Conservation (phyloP, 441 rosid genomes). For the Brassica balearica region DNA sequence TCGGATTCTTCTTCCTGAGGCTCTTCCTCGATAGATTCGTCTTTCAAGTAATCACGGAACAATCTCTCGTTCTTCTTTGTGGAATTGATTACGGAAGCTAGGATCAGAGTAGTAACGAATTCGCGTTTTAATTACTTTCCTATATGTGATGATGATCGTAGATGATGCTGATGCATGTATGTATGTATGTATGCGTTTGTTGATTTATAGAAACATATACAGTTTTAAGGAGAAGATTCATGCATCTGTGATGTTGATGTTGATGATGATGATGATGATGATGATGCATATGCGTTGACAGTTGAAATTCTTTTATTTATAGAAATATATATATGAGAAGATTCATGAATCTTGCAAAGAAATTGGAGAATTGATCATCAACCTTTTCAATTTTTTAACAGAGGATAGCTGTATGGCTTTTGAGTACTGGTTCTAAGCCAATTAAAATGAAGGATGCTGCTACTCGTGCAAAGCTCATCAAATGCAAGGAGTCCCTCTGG, state of each 20-base stretch:
- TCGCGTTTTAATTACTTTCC: not conserved
- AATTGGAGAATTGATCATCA: not conserved
- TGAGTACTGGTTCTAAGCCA: slow-evolving; percentile 46
- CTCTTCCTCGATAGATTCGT: slow-evolving; percentile 74
- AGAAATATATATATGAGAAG: too few relatives aligned
- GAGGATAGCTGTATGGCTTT: slow-evolving; percentile 74
- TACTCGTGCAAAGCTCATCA: slow-evolving; percentile 54
- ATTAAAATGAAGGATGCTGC: slow-evolving; percentile 55
- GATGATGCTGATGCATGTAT: not conserved
- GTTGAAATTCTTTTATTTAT: not conserved
- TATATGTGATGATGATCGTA: not conserved
- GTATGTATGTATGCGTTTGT: not conserved
- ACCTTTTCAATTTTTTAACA: slow-evolving; percentile 36
- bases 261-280: not conserved
- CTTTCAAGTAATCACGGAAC: slow-evolving; percentile 55
- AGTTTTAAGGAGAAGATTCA: not conserved
- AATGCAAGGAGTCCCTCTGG: slow-evolving; percentile 94
- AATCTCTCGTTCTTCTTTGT: not conserved
- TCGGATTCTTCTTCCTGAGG: slow-evolving; percentile 60
- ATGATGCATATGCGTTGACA: not conserved
- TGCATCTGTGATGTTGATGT: not conserved
- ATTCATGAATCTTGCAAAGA: not conserved
- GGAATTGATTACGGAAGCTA: not conserved
- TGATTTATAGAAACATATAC: not conserved
- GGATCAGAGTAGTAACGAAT: not conserved